Base-by-base conservation (phyloP, 163 green algal species). In the Chlorella variabilis region DNA sequence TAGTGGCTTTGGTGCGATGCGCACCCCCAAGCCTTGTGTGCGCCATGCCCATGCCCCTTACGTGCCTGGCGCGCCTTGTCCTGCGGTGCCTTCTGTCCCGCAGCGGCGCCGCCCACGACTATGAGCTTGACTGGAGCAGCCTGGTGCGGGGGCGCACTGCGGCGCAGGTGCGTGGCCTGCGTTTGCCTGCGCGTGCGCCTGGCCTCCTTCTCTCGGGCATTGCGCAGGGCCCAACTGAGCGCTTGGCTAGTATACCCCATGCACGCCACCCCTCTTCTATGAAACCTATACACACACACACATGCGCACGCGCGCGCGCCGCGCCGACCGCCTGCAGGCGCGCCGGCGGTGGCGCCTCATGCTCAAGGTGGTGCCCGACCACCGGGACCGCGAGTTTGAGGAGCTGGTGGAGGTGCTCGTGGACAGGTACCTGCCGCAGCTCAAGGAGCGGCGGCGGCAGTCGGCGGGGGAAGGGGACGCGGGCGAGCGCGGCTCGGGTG, bases 271-370 rank as follows among this genome's bases (percentile, higher is more conserved):
- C n/a, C n/a, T n/a, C n/a, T n/a, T n/a, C n/a, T n/a, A n/a, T n/a
- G n/a, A n/a, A n/a, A n/a, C n/a, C n/a, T n/a, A n/a, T n/a, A n/a
- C n/a, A n/a, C n/a, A n/a, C n/a, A n/a, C n/a, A n/a, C n/a, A n/a
- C n/a, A n/a, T n/a, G n/a, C n/a, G n/a, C n/a, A n/a, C n/a, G n/a
- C n/a, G n/a, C n/a, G n/a, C n/a, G n/a, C n/a, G n/a, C n/a, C n/a
- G n/a, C n/a, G n/a, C n/a, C n/a, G n/a, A n/a, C n/a, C n/a, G n/a
- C n/a, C 15, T 49, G 29, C 71, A 88, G 78, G 41, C 49, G 4
- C 86, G 87, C 86, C 83, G 88, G 42, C 86, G 89, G 49, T 96
- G 92, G 92, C 81, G 77, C 27, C 78, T 96, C 13, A 93, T 96
- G 89, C 63, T 88, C 33, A 87, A 89, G 74, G 39, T 66, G 31